Conservation (phyloP, 129 eudicot species). For the Glebionis coronaria region DNA sequence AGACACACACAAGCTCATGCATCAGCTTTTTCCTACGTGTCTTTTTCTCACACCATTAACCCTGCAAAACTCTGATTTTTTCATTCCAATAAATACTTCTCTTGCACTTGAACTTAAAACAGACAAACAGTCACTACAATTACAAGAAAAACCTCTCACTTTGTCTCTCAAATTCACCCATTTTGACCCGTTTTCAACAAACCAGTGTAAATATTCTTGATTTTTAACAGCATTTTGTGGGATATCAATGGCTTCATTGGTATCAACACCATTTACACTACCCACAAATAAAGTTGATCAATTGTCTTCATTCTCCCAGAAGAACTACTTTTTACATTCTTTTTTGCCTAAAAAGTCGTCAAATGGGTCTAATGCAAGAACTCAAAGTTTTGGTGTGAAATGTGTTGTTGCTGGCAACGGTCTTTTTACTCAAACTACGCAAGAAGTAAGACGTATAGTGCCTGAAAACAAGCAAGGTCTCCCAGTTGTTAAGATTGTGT, state of each 20-base stretch:
- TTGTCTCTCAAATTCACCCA: constrained; percentile 16
- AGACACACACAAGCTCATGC: constrained; percentile 61
- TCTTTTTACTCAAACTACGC: constrained; percentile 87
- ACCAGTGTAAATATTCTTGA: constrained; percentile 18
- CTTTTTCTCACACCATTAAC: constrained; percentile 56
- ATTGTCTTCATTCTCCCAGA: constrained; percentile 73
- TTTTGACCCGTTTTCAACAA: constrained; percentile 35
- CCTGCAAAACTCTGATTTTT: constrained; percentile 18
- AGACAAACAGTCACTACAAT: not conserved
- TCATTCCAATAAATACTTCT: constrained; percentile 13
- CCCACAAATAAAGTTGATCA: constrained; percentile 56
- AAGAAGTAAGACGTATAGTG: constrained; percentile 79
- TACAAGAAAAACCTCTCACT: not conserved
- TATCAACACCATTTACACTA: constrained; percentile 77
- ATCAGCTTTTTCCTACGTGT: constrained; percentile 56
- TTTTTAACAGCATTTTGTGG: constrained; percentile 7
- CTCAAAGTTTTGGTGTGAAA: constrained; percentile 55
- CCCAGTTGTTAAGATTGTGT: constrained; percentile 81
- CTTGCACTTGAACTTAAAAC: constrained; percentile 14
- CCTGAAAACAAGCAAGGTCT: constrained; percentile 65
- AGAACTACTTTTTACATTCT: constrained; percentile 44
- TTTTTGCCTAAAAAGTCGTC: constrained; percentile 45
- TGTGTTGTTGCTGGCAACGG: constrained; percentile 91
- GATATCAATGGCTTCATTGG: constrained; percentile 64
- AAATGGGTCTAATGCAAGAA: constrained; percentile 33